Conservation (phyloP, 164 flowering plant species). For the Cinnamomum chago region DNA sequence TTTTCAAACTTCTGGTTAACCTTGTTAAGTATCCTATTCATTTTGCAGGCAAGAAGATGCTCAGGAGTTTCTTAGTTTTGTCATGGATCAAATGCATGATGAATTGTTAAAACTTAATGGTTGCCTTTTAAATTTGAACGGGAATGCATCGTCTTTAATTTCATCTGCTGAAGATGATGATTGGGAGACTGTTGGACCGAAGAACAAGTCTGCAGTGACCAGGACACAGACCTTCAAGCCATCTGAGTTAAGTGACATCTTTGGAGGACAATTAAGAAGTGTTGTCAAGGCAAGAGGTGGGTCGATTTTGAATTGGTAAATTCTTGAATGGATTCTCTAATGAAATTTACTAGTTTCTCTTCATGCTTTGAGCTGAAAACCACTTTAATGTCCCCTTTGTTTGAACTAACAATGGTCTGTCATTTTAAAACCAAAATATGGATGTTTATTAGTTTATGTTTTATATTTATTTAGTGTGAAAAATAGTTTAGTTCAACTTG, state of each 20-base stretch:
- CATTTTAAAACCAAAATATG: too few relatives aligned
- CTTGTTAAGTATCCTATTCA: neutral
- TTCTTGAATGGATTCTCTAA: too few relatives aligned
- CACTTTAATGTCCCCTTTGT: too few relatives aligned
- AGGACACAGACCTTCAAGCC: constrained; percentile 86
- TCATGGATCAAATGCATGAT: constrained; percentile 91
- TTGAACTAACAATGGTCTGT: too few relatives aligned
- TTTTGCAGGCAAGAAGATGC: constrained; percentile 94
- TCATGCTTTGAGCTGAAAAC: too few relatives aligned
- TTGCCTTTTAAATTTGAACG: constrained; percentile 26
- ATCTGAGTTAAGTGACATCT: constrained; percentile 78
- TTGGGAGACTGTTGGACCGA: constrained; percentile 99
- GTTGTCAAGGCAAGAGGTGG: constrained; percentile 89
- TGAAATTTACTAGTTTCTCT: too few relatives aligned
- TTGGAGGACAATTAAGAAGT: constrained; percentile 88
- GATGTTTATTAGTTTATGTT: too few relatives aligned
- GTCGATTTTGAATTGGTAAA: too few relatives aligned
- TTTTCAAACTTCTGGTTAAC: neutral
- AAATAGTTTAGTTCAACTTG: too few relatives aligned
- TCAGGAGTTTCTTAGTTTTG: constrained; percentile 89
- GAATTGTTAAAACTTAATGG: constrained; percentile 84
- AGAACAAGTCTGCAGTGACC: constrained; percentile 88
- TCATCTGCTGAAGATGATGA: constrained; percentile 83
- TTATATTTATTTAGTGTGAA: too few relatives aligned
- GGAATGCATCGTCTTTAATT: constrained; percentile 36